Conservation (phyloP, 2,329 filamentous ascomycete species). For the Phyllosticta ampelicida region DNA sequence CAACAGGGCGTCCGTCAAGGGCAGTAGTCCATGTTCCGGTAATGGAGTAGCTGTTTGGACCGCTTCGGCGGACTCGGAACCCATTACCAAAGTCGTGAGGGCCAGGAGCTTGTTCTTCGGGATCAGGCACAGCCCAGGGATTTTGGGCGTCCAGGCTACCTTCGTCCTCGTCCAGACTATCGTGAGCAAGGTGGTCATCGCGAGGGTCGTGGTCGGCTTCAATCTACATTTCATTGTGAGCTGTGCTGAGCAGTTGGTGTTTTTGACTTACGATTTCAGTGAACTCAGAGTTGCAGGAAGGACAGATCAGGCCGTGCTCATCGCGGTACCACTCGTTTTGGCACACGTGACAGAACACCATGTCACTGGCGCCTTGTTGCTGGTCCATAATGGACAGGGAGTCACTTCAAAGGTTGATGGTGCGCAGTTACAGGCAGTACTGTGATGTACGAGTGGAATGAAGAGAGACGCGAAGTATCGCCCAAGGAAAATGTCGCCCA, state of each 20-base stretch:
- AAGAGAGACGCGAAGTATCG: too few species aligned
- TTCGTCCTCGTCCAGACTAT: constrained; percentile 18
- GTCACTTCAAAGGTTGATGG: not conserved
- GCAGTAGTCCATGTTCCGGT: constrained; percentile 20
- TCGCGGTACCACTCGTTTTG: constrained; percentile 69
- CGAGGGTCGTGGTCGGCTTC: constrained; percentile 54
- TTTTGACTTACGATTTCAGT: constrained; percentile 66
- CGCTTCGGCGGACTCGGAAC: constrained; percentile 31
- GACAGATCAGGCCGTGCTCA: constrained; percentile 59
- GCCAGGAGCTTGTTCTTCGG: constrained; percentile 32
- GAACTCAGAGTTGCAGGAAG: constrained; percentile 65
- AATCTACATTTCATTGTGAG: not conserved
- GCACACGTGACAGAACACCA: constrained; percentile 81
- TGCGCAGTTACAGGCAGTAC: not conserved
- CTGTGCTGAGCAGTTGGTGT: not conserved
- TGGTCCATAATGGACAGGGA: not conserved
- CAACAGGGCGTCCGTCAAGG: constrained; percentile 13
- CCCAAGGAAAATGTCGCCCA: not conserved
- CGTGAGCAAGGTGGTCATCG: constrained; percentile 19
- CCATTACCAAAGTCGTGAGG: constrained; percentile 15
- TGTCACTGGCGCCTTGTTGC: constrained; percentile 36
- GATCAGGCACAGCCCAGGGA: constrained; percentile 40
- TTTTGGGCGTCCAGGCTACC: constrained; percentile 31
- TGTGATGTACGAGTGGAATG: too few species aligned
- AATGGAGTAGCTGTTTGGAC: constrained; percentile 25